A percentile compares a stretch with the other conserved stretches of the same genome.
Conservation (phyloP, 2,329 filamentous ascomycete species). For the Cordyceps fumosorosea region DNA sequence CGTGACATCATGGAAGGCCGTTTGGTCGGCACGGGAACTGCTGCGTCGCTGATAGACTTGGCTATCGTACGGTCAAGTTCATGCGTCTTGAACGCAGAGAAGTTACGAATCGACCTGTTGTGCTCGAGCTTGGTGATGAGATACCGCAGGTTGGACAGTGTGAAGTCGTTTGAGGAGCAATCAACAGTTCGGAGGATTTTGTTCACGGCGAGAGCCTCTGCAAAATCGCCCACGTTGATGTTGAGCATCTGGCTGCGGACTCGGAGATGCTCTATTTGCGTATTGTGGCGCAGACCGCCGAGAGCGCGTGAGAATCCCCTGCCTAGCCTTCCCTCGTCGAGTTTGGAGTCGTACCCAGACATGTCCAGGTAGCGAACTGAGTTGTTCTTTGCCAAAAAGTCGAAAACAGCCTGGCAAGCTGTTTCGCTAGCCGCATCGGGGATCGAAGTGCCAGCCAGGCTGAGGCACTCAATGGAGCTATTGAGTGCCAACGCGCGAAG, state of each 20-base stretch:
- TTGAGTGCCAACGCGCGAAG: conserved; percentile 44
- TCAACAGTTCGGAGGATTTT: conserved; percentile 45
- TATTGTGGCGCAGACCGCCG: conserved; percentile 39
- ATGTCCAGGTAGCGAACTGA: conserved; percentile 48
- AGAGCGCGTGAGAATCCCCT: conserved; percentile 46
- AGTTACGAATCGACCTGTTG: conserved; percentile 38
- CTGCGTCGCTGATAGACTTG: conserved; percentile 26
- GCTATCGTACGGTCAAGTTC: conserved; percentile 31
- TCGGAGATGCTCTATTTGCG: conserved; percentile 41
- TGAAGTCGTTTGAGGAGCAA: conserved; percentile 49
- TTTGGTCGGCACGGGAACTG: conserved; percentile 21
- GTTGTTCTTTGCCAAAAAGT: conserved; percentile 45
- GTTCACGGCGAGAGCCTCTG: conserved; percentile 43
- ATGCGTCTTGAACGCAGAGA: conserved; percentile 33
- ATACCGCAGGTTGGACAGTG: conserved; percentile 43
- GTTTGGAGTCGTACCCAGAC: conserved; percentile 50
- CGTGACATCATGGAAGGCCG: conserved; percentile 29
- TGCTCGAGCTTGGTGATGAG: conserved; percentile 37
- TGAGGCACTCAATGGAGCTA: conserved; percentile 44
- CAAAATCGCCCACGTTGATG: conserved; percentile 46
- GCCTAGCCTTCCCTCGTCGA: conserved; percentile 51
- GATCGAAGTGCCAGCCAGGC: conserved; percentile 47
- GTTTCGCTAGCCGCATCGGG: conserved; percentile 38
- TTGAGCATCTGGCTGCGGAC: conserved; percentile 51
- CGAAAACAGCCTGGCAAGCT: conserved; percentile 42